These are phyloP conservation scores for Pseudozyma thailandica DNA, from an alignment of 1,284 basidiomycete genomes.

Conservation along the genomic window DNA sequence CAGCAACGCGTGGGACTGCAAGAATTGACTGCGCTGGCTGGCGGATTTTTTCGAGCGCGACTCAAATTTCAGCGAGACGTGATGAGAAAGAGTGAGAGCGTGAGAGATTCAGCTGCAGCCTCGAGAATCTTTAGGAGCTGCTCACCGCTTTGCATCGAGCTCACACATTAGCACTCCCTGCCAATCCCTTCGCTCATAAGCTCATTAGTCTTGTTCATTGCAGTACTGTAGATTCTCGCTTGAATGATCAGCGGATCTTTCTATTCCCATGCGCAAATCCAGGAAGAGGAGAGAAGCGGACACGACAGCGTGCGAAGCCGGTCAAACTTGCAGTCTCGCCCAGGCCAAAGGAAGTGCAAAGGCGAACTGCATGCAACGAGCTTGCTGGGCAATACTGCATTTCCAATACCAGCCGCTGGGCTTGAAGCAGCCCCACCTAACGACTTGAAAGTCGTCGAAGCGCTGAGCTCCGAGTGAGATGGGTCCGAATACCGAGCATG, in stretches of 20 bases:
- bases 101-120: not conserved
- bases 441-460: not conserved
- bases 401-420: not conserved
- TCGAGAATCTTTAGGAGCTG: too few species aligned
- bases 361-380: not conserved
- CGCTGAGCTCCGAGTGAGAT: not conserved
- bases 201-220: not conserved
- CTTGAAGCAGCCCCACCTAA: too few species aligned
- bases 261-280: not conserved
- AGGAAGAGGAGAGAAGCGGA: conserved; percentile 1
- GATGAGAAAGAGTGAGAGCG: conserved; percentile 3
- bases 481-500: not conserved
- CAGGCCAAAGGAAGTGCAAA: not conserved
- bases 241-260: conserved; percentile 1
- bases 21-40: conserved; percentile 6
- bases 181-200: too few species aligned
- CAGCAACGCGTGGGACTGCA: conserved; percentile 23
- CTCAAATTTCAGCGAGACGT: conserved; percentile 22
- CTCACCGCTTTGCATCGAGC: too few species aligned
- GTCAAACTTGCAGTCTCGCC: too few species aligned
- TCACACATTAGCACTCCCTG: too few species aligned
- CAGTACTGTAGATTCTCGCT: not conserved
- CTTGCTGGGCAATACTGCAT: not conserved
- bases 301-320: too few species aligned
- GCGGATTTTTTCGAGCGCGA: conserved; percentile 14